These are phyloP conservation scores for Musa beccarii DNA, from an alignment of 176 grass and related monocot genomes.

Conservation along the genomic window DNA sequence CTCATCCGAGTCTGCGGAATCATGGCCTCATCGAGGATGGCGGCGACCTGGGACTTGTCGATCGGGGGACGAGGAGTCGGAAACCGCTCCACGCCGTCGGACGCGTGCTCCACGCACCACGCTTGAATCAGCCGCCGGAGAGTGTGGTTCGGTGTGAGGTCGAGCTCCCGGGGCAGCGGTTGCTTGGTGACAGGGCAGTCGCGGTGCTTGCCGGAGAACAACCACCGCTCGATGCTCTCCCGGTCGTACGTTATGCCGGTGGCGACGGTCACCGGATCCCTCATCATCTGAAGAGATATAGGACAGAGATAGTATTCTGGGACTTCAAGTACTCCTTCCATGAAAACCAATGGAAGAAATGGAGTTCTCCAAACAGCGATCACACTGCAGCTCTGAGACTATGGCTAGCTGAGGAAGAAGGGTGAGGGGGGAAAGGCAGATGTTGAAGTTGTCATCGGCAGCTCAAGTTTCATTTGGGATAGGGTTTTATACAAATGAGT, in stretches of 20 bases:
- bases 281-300: conserved; percentile 77
- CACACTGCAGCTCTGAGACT: too few relatives aligned
- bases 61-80: conserved; percentile 55
- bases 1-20: background rate
- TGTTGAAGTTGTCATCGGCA: too few relatives aligned
- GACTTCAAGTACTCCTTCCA: conserved; percentile 37
- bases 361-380: too few relatives aligned
- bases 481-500: too few relatives aligned
- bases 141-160: conserved; percentile 90
- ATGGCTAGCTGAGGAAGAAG: too few relatives aligned
- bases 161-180: conserved; percentile 32
- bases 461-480: too few relatives aligned
- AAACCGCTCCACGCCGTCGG: conserved; percentile 42
- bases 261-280: conserved; percentile 72
- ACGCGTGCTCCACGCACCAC: conserved; percentile 62
- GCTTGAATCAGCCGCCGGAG: conserved; percentile 75
- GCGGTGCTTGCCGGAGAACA: conserved; percentile 55
- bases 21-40: conserved; percentile 29
- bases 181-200: conserved; percentile 74
- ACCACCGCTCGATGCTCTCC: conserved; percentile 75
- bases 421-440: too few relatives aligned
- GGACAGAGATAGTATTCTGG: conserved; percentile 76
- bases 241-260: conserved; percentile 96
- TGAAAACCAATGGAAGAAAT: background rate
- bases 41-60: conserved; percentile 32